A percentile compares a stretch with the other conserved stretches of the same genome.
These are phyloP conservation scores for Barnettozyma populi DNA, from an alignment of 805 yeast species.

Conservation along the genomic window DNA sequence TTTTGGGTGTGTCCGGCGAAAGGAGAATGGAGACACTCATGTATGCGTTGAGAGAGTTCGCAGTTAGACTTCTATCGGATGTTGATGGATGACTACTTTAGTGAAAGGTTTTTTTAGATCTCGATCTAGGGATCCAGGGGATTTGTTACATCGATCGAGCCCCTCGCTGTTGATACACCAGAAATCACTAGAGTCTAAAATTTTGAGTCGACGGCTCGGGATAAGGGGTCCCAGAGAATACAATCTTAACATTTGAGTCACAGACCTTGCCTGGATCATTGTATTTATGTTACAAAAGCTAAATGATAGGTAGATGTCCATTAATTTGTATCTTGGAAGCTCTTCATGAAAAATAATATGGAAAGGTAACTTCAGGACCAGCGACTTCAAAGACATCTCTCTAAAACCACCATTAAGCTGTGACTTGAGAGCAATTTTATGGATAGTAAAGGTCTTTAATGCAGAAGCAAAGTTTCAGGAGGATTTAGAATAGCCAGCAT, in stretches of 20 bases:
- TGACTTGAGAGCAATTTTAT: background rate
- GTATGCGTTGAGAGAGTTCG: background rate
- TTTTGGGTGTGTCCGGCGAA: background rate
- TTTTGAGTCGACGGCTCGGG: too few species aligned
- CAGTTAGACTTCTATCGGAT: background rate
- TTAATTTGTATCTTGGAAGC: background rate
- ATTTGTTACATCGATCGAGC: too few species aligned
- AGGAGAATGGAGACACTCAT: background rate
- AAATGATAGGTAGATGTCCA: background rate
- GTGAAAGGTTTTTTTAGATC: too few species aligned
- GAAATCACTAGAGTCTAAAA: too few species aligned
- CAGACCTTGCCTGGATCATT: background rate
- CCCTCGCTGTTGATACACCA: too few species aligned
- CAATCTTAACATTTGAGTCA: too few species aligned
- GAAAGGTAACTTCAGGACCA: background rate
- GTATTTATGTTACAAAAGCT: background rate
- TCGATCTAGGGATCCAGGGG: too few species aligned
- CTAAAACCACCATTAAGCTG: background rate
- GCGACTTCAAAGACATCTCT: background rate
- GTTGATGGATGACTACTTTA: background rate
- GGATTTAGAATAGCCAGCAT: background rate
- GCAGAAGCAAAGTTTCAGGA: background rate
- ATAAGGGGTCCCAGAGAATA: too few species aligned
- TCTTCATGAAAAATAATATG: background rate
- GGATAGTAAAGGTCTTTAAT: background rate